Base-by-base conservation (phyloP, 2,329 filamentous ascomycete genomes). In the Aspergillus terreus region DNA sequence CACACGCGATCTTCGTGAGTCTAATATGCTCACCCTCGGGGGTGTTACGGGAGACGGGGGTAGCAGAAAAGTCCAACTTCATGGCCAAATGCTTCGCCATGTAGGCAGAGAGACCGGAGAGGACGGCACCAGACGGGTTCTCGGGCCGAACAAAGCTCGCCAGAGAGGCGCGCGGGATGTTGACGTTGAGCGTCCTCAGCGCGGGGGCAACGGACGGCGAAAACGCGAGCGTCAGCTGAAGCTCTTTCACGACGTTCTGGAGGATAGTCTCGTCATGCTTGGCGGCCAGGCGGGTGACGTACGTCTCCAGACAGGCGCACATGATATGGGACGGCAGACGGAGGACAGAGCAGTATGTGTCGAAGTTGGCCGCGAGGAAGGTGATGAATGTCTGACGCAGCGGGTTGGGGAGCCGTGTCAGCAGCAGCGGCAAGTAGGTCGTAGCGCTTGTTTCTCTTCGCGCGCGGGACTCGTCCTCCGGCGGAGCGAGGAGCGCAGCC, bases 321-420 rank as follows among this genome's bases (percentile, higher is more conserved):
- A 81, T 66, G 52, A 79, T 77, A 6, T 58, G 53, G 0, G 77
- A 72, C 0, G 74, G 64, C 3, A 81, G 69, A 4, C 65, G 67
- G 21, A 81, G 56, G 4, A 72, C 63, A 5, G 75, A 71, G 43
- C 74, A 70, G 53, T 76, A 76, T 3, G 76, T 70, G 55, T 82
- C 79, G 59, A 82, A 82, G 51, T 69, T 75, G 1, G 74, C 68
- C 4, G 71, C 65, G 12, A 82, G 60, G 58, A 81, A 81, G 12
- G 74, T 64, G 46, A 78, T 62, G 47, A 82, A 73, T 2, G 71
- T 70, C 35, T 79, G 75, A 4, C 78, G 73, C 10, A 81, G 63
- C 1, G 73, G 63, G 32, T 70, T 76, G 2, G 79, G 78, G 61
- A 81, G 75, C 52, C 76, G 76, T 3, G 78, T 74, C 38, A 82